phyloP scores from a whole-genome alignment of 768 basidiomycete species.

The Lentinula raphanica region DNA sequence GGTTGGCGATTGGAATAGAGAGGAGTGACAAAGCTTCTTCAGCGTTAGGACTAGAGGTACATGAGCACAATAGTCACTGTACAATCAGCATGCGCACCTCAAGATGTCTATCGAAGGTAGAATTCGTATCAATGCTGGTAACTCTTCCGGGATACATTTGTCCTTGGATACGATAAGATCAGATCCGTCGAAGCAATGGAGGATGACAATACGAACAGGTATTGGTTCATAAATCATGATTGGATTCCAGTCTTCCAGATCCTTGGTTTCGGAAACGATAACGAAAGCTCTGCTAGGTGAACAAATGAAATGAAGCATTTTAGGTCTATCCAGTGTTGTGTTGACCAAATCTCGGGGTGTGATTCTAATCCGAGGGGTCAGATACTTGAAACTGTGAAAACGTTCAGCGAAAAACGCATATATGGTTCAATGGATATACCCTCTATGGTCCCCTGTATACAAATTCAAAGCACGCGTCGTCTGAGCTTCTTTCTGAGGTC shows the following conservation, averaged over 20 bases:
- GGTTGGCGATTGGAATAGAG: conserved; percentile 33
- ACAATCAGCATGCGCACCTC: conserved; percentile 40
- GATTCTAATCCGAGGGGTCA: conserved; percentile 65
- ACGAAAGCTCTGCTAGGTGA: conserved; percentile 66
- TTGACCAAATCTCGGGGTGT: conserved; percentile 61
- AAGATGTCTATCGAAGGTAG: conserved; percentile 60
- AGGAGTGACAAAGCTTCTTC: conserved; percentile 73
- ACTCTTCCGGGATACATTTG: conserved; percentile 73
- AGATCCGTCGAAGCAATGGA: not conserved
- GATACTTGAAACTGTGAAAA: conserved; percentile 66
- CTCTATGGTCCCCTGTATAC: conserved; percentile 68
- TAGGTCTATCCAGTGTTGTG: conserved; percentile 47
- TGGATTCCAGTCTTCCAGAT: conserved; percentile 56
- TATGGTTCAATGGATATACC: conserved; percentile 32
- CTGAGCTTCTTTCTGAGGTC: conserved; percentile 45
- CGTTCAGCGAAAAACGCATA: not conserved
- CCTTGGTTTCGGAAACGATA: conserved; percentile 60
- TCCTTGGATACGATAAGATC: conserved; percentile 37
- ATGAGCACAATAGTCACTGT: not conserved
- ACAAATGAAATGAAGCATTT: conserved; percentile 77
- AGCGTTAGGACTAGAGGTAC: conserved; percentile 68
- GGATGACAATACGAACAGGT: conserved; percentile 47
- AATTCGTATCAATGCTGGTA: conserved; percentile 58
- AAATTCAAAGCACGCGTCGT: conserved; percentile 74
- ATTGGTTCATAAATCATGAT: conserved; percentile 80